Evolutionary conservation across 257 asterid species (phyloP), one percentile per base, ranked within the genome.

Genomic region (Jasminum sambac): DNA sequence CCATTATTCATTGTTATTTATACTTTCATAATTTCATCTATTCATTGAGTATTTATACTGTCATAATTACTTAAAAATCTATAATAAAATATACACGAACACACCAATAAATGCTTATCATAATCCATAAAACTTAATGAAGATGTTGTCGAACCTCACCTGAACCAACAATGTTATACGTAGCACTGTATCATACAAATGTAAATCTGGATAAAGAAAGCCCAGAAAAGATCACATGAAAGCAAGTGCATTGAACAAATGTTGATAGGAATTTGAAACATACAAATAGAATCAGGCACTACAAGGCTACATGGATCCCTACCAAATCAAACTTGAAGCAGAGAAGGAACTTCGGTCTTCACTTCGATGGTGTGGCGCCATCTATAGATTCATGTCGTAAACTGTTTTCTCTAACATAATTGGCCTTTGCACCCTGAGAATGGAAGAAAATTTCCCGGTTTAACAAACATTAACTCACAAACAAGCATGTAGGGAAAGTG

Each of bases 381-480:
- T 71, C 70, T 23, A 68, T 52, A 68, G 42, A 62, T 76, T 86
- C 90, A 61, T 50, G 75, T 36, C 87, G 83, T 73, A 75, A 67
- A 68, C 87, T 77, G 74, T 81, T 78, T 12, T 82, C 84, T 64
- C 88, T 77, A 16, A 44, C 68, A 40, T 82, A 80, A 39, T 63
- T 63, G 41, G 79, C 44, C 73, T 85, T 83, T 12, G 84, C 89
- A 65, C 91, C 92, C 94, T 90, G 79, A 39, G 61, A 78, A 76
- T 58, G 72, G 76, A 68, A 3, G 10, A 50, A 63, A 46, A 57
- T 50, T 30, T 24, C 16, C 69, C 64, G 12, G 37, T 25, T 5
- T 46, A 21, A 23, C 19, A 62, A 14, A 42, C 8, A 67, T 23
- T 4, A 26, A 43, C 37, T 25, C 38, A 12, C 30, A 24, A 4